Evolutionary conservation across 805 yeast species (phyloP).

Genomic region (Myxozyma lipomycoides): DNA sequence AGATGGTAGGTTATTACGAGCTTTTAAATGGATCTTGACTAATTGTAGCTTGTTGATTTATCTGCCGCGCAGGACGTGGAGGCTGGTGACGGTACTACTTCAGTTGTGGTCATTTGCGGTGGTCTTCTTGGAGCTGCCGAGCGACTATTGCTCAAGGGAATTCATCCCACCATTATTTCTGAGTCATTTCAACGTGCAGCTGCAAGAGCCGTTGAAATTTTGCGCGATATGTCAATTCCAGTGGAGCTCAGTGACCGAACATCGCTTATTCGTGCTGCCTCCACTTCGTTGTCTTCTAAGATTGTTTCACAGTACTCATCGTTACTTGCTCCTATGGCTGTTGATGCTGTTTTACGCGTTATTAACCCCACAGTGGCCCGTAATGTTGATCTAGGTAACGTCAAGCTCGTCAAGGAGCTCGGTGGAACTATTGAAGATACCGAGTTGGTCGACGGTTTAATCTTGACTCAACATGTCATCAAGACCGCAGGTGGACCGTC

Average conservation of each 20-base stretch:
- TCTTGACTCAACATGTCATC: constrained; percentile 82
- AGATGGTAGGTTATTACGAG: constrained; percentile 50
- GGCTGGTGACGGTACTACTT: constrained; percentile 99
- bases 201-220: constrained; percentile 69
- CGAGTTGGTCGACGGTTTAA: constrained; percentile 87
- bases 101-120: constrained; percentile 94
- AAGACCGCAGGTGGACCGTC: constrained; percentile 94
- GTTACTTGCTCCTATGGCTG: constrained; percentile 86
- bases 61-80: constrained; percentile 97
- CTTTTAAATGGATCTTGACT: background rate
- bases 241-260: constrained; percentile 78
- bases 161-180: constrained; percentile 92
- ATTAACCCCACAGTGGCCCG: constrained; percentile 54
- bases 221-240: constrained; percentile 78
- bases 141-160: constrained; percentile 74
- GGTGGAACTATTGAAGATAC: constrained; percentile 99
- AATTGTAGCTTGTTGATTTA: constrained; percentile 65
- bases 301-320: constrained; percentile 91
- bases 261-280: constrained; percentile 83
- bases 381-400: constrained; percentile 80
- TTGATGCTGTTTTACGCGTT: constrained; percentile 84
- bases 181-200: constrained; percentile 93
- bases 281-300: constrained; percentile 89
- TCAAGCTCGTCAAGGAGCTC: constrained; percentile 84
- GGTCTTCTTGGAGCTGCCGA: constrained; percentile 94